Percentiles rank a stretch among this genome's conserved stretches.
phyloP scores from a whole-genome alignment of 495 filamentous ascomycete genomes.

The Parmelia sp. region DNA sequence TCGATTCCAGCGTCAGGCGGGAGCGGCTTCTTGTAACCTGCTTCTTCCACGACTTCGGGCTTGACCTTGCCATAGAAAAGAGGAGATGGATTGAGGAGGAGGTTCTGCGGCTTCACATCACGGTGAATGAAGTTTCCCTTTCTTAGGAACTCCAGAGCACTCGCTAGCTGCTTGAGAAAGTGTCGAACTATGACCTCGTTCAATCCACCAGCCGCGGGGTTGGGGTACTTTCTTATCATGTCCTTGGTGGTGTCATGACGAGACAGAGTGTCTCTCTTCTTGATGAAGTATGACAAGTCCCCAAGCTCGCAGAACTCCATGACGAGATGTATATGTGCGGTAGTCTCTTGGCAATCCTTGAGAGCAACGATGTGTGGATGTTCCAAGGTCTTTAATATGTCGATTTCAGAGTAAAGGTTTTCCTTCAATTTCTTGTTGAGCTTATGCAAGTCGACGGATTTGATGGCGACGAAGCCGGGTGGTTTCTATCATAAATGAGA shows the following conservation, averaged over 20 bases:
- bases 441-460: conserved; percentile 83
- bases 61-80: conserved; percentile 48
- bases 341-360: conserved; percentile 82
- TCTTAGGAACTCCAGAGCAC: conserved; percentile 82
- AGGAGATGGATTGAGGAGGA: conserved; percentile 81
- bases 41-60: conserved; percentile 48
- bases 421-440: conserved; percentile 94
- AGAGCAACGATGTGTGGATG: conserved; percentile 97
- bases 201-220: conserved; percentile 67
- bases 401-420: conserved; percentile 89
- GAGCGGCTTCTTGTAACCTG: conserved; percentile 66
- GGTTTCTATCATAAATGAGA: conserved; percentile 40
- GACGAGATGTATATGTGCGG: conserved; percentile 84
- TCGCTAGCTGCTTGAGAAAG: conserved; percentile 92
- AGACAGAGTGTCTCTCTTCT: conserved; percentile 72
- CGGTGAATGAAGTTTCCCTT: conserved; percentile 84
- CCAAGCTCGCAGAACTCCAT: conserved; percentile 98
- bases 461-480: conserved; percentile 79
- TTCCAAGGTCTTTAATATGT: conserved; percentile 83
- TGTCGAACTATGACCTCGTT: conserved; percentile 92
- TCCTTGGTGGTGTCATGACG: conserved; percentile 71
- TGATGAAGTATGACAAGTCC: conserved; percentile 90
- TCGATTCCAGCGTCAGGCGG: conserved; percentile 77
- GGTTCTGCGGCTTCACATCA: conserved; percentile 96
- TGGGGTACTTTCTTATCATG: conserved; percentile 88